Conservation (phyloP, 139 green algal species). For the Coelastrella sp. region DNA sequence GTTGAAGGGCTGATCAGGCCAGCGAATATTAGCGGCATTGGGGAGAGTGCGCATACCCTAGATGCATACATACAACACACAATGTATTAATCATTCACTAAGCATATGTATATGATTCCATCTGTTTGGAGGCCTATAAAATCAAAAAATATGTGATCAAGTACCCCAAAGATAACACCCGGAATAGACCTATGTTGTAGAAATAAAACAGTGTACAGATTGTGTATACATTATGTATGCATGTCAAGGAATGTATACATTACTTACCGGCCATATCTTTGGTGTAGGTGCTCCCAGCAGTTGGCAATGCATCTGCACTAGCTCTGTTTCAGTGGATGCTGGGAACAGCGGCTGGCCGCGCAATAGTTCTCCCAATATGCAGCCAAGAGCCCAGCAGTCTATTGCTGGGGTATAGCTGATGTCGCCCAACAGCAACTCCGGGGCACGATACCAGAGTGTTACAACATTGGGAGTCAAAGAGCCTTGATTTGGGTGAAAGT, state of each 20-base stretch:
- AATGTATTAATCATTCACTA: no score
- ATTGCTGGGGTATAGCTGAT: conserved; percentile 90
- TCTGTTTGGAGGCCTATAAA: no score
- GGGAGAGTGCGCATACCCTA: conserved; percentile 65
- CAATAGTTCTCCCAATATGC: conserved; percentile 97
- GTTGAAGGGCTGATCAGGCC: conserved; percentile 82
- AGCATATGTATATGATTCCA: no score
- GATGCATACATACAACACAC: not conserved
- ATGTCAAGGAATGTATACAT: no score
- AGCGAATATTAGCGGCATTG: conserved; percentile 44
- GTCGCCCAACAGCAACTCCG: conserved; percentile 95
- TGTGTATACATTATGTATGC: no score
- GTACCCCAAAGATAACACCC: no score
- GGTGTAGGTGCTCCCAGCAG: conserved; percentile 81
- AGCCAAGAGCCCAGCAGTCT: conserved; percentile 96
- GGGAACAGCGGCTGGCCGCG: conserved; percentile 81
- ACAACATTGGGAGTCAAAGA: conserved; percentile 80
- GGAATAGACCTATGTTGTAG: no score
- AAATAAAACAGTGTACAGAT: no score
- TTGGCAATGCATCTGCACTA: conserved; percentile 75
- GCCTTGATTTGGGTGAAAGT: not conserved
- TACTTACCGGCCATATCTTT: conserved; percentile 74
- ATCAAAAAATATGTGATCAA: no score
- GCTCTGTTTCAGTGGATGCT: conserved; percentile 71
- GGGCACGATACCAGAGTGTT: conserved; percentile 98